Evolutionary conservation across 208 protist genomes (phyloP).

Genomic region (Wallacemonas sp.): DNA sequence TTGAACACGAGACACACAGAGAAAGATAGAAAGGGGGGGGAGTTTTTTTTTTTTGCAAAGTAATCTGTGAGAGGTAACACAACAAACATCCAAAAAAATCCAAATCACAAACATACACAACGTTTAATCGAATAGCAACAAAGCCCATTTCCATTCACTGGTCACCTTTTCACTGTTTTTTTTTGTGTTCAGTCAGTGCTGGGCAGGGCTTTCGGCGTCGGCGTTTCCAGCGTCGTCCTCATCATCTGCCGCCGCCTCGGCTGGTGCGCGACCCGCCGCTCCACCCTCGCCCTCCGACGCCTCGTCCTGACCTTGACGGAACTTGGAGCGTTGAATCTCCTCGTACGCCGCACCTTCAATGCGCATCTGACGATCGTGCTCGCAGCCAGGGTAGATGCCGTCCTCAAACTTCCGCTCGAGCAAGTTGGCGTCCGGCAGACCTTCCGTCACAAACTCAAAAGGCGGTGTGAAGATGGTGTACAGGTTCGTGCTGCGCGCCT

Average conservation of each 20-base stretch:
- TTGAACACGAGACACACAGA: too few relatives aligned
- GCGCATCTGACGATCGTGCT: conserved; percentile 71
- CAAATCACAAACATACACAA: too few relatives aligned
- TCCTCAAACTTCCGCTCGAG: conserved; percentile 91
- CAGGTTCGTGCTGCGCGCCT: conserved; percentile 89
- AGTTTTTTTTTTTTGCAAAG: too few relatives aligned
- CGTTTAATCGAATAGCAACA: too few relatives aligned
- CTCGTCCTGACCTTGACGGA: conserved; percentile 29
- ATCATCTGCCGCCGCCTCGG: background rate
- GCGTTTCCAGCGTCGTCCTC: background rate
- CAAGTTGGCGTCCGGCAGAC: conserved; percentile 68
- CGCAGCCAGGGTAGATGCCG: conserved; percentile 82
- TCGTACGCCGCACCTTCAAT: conserved; percentile 66
- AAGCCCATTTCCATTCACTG: too few relatives aligned
- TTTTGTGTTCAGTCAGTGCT: too few relatives aligned
- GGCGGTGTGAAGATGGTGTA: conserved; percentile 89
- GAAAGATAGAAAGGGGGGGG: too few relatives aligned
- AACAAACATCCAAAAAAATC: too few relatives aligned
- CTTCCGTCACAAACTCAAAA: conserved; percentile 63
- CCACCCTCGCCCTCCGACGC: conserved; percentile 17
- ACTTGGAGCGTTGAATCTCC: conserved; percentile 49
- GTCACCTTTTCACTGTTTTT: too few relatives aligned
- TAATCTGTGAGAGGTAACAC: too few relatives aligned
- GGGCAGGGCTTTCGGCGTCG: too few relatives aligned
- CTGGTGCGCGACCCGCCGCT: conserved; percentile 13